Evolutionary conservation across 2,329 filamentous ascomycete species (phyloP), one percentile per base, ranked within the genome.

Genomic region (Arthrobotrys pseudoclavata): DNA sequence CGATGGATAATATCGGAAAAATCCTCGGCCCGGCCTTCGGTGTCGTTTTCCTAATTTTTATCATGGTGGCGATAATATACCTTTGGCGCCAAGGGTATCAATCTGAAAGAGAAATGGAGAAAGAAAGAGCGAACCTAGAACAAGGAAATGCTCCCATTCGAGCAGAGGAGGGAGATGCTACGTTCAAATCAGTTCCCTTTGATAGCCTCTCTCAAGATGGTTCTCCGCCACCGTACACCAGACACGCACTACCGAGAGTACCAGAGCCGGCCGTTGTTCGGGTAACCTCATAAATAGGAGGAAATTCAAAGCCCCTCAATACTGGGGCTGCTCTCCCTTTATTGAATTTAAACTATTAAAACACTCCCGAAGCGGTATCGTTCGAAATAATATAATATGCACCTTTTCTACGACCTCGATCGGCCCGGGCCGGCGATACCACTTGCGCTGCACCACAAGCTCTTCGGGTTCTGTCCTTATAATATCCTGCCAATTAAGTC

Each of bases 251-350:
- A 5, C 74, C 61, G 4, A 47, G 26, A 22, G 18, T 42, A 22
- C 74, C 74, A 13, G 74, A 77, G n/a, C 74, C 74, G 2, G 74
- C 74, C 10, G 74, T 77, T 13, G 74, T 71, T 50, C 66, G 66
- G 13, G 50, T 69, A 29, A 68, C 63, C 6, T 50, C 45, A n/a
- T 69, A 69, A 18, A 45, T 7, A 29, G 1, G 13, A 13, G 26
- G 10, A 5, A 6, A 31, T 18, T n/a, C 24, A 9, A 1, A 31
- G 13, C 15, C 24, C 4, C 24, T 7, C 24, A 13, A 26, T n/a
- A n/a, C n/a, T n/a, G n/a, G n/a, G n/a, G n/a, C n/a, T n/a, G n/a
- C n/a, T n/a, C n/a, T n/a, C 2, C 9, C 18, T 18, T 10, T 48
- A 48, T 22, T 22, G 10, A 12, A 48, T 2, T 4, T 22, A 5